phyloP scores from a whole-genome alignment of 352 stramenopile species.

The Globisporangium perplexum region DNA sequence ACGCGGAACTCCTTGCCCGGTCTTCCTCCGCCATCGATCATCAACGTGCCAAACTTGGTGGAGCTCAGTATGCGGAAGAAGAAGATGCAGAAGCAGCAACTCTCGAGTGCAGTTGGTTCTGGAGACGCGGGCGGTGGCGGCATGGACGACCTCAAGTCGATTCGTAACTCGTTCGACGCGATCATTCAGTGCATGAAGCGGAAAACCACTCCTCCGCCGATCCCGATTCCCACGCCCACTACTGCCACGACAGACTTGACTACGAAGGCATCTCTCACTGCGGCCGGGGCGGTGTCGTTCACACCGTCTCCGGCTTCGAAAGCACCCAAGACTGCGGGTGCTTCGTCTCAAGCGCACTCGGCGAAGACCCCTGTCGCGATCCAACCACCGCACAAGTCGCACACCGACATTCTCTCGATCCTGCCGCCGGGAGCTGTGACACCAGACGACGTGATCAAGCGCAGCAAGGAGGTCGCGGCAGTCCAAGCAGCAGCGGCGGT shows the following conservation, averaged over 20 bases:
- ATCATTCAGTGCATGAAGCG: constrained; percentile 86
- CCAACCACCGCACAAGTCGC: constrained; percentile 68
- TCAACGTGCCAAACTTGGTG: constrained; percentile 36
- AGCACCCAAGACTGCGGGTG: not conserved
- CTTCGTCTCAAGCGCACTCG: constrained; percentile 2
- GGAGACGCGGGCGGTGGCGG: constrained; percentile 16
- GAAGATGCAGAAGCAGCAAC: constrained; percentile 30
- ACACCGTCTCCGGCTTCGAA: constrained; percentile 12
- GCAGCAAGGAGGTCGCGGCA: constrained; percentile 74
- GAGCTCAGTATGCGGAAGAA: constrained; percentile 50
- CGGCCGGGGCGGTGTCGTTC: constrained; percentile 8
- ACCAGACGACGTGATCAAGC: constrained; percentile 84
- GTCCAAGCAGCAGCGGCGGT: constrained; percentile 70
- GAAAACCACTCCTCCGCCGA: constrained; percentile 65
- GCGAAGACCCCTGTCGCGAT: constrained; percentile 23
- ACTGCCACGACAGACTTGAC: constrained; percentile 9
- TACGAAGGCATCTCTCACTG: constrained; percentile 13
- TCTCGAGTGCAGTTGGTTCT: constrained; percentile 5
- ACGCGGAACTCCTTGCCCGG: constrained; percentile 46
- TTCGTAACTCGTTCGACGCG: constrained; percentile 72
- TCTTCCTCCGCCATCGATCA: constrained; percentile 58
- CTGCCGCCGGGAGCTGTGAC: constrained; percentile 41
- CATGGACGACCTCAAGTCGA: constrained; percentile 73
- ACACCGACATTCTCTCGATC: constrained; percentile 66
- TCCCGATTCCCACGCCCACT: constrained; percentile 42